Percentiles rank a stretch among this genome's conserved stretches.
Conservation (phyloP, 139 green algal species). For the Tetradesmus obliquus region DNA sequence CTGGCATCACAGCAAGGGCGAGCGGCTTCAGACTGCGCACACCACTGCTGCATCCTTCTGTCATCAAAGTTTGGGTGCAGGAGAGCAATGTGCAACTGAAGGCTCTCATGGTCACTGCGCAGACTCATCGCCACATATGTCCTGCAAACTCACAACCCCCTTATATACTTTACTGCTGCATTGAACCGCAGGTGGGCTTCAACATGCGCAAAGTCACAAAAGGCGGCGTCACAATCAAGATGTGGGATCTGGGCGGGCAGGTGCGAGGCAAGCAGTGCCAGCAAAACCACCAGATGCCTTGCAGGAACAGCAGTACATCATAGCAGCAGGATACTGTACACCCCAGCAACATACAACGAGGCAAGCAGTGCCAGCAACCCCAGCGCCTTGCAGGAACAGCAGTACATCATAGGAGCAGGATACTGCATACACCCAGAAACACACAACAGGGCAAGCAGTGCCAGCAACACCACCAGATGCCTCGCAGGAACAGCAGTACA, state of each 20-base stretch:
- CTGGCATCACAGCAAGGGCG: no score
- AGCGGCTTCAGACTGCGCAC: no score
- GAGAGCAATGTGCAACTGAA: no score
- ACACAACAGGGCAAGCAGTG: not conserved
- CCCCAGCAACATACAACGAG: no score
- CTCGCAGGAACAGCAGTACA: not conserved
- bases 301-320: not conserved
- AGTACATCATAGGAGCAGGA: not conserved
- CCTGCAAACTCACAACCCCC: no score
- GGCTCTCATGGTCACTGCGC: no score
- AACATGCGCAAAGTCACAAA: constrained; percentile 99
- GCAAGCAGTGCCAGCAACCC: no score
- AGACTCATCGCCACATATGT: no score
- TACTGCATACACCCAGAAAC: no score
- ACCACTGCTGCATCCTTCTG: no score
- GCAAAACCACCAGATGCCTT: not conserved
- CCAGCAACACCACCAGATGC: not conserved
- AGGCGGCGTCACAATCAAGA: constrained; percentile 96
- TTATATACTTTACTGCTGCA: not conserved
- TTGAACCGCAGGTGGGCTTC: constrained; percentile 85
- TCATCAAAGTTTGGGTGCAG: no score
- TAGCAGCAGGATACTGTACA: not conserved
- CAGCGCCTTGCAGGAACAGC: not conserved
- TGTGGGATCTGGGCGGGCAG: constrained; percentile 98
- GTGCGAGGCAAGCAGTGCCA: constrained; percentile 43